Evolutionary conservation across 352 stramenopile genomes (phyloP).

Genomic region (Globisporangium uncinulatum): DNA sequence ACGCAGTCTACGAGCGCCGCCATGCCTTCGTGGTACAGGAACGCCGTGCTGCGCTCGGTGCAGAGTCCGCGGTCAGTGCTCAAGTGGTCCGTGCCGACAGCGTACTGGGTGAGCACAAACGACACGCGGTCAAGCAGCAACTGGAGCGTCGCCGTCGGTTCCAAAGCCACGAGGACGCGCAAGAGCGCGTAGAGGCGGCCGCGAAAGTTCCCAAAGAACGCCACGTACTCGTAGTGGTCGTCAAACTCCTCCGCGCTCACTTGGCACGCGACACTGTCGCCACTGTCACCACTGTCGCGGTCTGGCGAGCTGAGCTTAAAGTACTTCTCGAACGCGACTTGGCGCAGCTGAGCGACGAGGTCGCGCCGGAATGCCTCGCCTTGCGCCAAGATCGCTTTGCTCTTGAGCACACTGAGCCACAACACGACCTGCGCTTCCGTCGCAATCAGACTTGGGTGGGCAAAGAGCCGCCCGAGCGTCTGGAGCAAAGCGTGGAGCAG

Average conservation of each 20-base stretch:
- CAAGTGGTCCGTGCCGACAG: constrained; percentile 42
- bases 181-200: constrained; percentile 71
- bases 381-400: constrained; percentile 50
- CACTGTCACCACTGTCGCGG: constrained; percentile 26
- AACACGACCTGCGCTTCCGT: constrained; percentile 69
- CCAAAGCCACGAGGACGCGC: constrained; percentile 55
- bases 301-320: constrained; percentile 72
- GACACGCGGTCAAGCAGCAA: constrained; percentile 53
- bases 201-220: constrained; percentile 78
- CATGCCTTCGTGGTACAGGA: constrained; percentile 76
- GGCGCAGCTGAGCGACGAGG: constrained; percentile 40
- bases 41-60: constrained; percentile 54
- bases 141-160: constrained; percentile 39
- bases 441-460: constrained; percentile 61
- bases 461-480: constrained; percentile 50
- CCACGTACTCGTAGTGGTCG: constrained; percentile 60
- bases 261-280: constrained; percentile 25
- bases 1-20: constrained; percentile 65
- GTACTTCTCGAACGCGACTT: constrained; percentile 73
- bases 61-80: constrained; percentile 37
- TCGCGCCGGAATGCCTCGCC: constrained; percentile 29
- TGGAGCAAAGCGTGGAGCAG: constrained; percentile 39
- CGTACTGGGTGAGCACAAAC: constrained; percentile 49
- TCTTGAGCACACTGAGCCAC: constrained; percentile 70
- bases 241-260: constrained; percentile 67